Conservation (phyloP, 768 basidiomycete species). For the Pisolithus orientalis region DNA sequence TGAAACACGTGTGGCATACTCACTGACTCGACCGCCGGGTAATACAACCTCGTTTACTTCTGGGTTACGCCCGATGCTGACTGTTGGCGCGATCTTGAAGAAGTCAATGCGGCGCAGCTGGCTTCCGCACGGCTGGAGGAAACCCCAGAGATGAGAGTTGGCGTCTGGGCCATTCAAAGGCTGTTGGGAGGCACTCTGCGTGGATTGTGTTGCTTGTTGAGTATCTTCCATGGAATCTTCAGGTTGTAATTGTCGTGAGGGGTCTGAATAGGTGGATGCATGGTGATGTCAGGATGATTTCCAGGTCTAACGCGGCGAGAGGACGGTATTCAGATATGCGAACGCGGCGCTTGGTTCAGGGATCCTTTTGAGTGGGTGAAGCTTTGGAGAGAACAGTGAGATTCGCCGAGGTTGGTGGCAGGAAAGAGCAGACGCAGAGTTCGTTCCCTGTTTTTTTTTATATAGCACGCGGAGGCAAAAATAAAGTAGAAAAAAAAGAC, state of each 20-base stretch:
- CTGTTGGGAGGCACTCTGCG: slow-evolving; percentile 30
- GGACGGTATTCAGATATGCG: not conserved
- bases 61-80: slow-evolving; percentile 50
- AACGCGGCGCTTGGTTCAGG: not conserved
- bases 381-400: no score
- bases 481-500: not conserved
- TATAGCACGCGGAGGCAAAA: not conserved
- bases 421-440: no score
- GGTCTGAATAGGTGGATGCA: slow-evolving; percentile 2
- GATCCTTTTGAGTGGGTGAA: no score
- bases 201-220: slow-evolving; percentile 36
- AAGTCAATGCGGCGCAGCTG: slow-evolving; percentile 54
- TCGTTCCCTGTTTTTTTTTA: not conserved
- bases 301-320: not conserved
- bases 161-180: slow-evolving; percentile 3
- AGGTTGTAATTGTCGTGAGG: slow-evolving; percentile 17
- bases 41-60: slow-evolving; percentile 48
- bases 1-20: slow-evolving; percentile 23
- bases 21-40: slow-evolving; percentile 70
- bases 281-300: not conserved
- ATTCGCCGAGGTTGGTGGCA: not conserved
- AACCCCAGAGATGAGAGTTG: slow-evolving; percentile 56
- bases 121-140: slow-evolving; percentile 56
- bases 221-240: slow-evolving; percentile 28
- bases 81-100: slow-evolving; percentile 42